These are phyloP conservation scores for Filobasidium uniguttulatum DNA, from an alignment of 1,284 basidiomycete species.

Conservation along the genomic window DNA sequence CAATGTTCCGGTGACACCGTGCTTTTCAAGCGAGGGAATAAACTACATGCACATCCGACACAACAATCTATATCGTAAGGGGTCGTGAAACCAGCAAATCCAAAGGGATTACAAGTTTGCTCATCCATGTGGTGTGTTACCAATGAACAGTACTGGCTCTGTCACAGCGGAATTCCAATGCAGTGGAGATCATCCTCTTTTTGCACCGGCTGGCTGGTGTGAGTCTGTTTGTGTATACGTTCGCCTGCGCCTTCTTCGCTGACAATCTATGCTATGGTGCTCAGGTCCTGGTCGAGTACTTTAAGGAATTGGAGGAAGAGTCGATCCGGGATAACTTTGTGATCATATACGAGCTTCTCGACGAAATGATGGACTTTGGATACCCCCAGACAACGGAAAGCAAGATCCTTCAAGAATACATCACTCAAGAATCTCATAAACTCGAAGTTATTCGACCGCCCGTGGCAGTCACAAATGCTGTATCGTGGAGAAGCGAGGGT, in stretches of 20 bases:
- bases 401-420: slow-evolving; percentile 99
- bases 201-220: slow-evolving; percentile 68
- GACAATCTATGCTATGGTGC: slow-evolving; percentile 17
- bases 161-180: slow-evolving; percentile 91
- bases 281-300: slow-evolving; percentile 91
- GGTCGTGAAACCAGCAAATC: neutral
- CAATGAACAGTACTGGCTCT: slow-evolving; percentile 68
- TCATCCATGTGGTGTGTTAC: neutral
- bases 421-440: slow-evolving; percentile 98
- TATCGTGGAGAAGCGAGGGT: slow-evolving; percentile 95
- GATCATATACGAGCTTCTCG: slow-evolving; percentile 92
- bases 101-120: neutral
- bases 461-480: slow-evolving; percentile 96
- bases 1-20: slow-evolving; percentile 82
- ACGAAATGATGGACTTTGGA: slow-evolving; percentile 99
- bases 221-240: slow-evolving; percentile 12
- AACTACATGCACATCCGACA: slow-evolving; percentile 99
- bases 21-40: slow-evolving; percentile 83
- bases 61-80: slow-evolving; percentile 89
- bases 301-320: slow-evolving; percentile 98
- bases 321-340: slow-evolving; percentile 98
- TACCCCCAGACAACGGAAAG: slow-evolving; percentile 98
- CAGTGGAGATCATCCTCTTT: slow-evolving; percentile 92
- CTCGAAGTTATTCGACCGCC: slow-evolving; percentile 91
- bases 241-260: too few species aligned